Base-by-base conservation (phyloP, 495 filamentous ascomycete species). In the Podospora anserina region DNA sequence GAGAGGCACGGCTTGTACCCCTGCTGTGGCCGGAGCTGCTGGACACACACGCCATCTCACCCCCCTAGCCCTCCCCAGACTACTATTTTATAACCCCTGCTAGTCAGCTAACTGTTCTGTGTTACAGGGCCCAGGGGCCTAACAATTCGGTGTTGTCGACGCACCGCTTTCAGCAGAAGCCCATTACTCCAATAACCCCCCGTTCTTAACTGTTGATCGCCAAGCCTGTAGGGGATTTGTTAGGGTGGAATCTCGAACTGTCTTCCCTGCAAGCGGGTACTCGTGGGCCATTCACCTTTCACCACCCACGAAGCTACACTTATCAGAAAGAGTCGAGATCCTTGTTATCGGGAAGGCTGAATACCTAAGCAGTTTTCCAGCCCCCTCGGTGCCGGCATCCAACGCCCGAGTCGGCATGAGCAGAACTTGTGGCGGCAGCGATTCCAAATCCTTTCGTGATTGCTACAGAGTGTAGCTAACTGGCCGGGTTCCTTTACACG, bases 141-240 rank as follows among this genome's bases (percentile, higher is more conserved):
- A 49, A 49, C 39, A 49, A 61, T 61, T 28, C 59, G 23, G 59
- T 61, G 23, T 61, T 30, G 59, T 23, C 30, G 27, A 20, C 59
- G 59, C 59, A 61, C 26, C 59, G 27, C 59, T 61, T 61, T 61
- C 59, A 61, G 27, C 59, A 61, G 4, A 61, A 61, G 30, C 16
- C 59, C 23, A 61, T 61, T 32, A 26, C 9, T 15, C 5, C 26
- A 61, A n/a, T 27, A 61, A 26, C 59, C 26, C 59, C 26, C 30
- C 23, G 16, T 49, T 49, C 30, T 49, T 27, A 62, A 39, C n/a
- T 19, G 18, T 63, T 13, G 30, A 63, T 63, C 61, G 61, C 61
- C 61, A 63, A 63, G 61, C 19, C 4, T 32, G 16, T 63, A 11
- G 18, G 61, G 61, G n/a, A 49, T 19, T 63, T 63, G 59, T 32